Percentiles rank a stretch among this genome's conserved stretches.
Conservation (phyloP, 225 moss, liverwort and hornwort genomes). For the Ulota crispa region DNA sequence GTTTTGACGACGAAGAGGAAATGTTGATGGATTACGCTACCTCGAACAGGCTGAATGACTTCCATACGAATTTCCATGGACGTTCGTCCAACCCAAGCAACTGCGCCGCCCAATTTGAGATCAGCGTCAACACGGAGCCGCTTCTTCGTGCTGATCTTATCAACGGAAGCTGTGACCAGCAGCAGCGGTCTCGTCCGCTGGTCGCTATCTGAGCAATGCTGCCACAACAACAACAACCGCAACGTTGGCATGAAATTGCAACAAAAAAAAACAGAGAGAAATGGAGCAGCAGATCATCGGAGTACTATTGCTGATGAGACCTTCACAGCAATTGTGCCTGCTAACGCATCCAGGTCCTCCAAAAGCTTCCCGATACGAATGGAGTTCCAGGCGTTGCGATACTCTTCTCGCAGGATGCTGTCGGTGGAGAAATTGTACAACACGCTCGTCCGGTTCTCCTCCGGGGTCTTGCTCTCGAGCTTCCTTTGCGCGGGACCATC, state of each 20-base stretch:
- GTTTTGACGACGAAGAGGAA: background rate
- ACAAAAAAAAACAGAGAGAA: background rate
- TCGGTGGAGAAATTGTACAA: conserved; percentile 66
- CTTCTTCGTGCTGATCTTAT: conserved; percentile 87
- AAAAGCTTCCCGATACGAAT: conserved; percentile 84
- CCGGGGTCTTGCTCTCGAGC: conserved; percentile 58
- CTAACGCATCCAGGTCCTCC: conserved; percentile 93
- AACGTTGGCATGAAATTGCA: conserved; percentile 7
- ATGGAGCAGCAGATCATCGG: background rate
- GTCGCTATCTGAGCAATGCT: conserved; percentile 94
- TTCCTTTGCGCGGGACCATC: conserved; percentile 70
- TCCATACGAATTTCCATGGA: conserved; percentile 99
- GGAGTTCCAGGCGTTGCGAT: conserved; percentile 82
- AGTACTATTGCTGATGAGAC: conserved; percentile 2
- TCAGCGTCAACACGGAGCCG: conserved; percentile 62
- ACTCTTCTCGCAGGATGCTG: conserved; percentile 70
- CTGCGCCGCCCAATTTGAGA: conserved; percentile 72
- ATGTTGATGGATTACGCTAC: conserved; percentile 14
- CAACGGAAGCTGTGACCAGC: conserved; percentile 94
- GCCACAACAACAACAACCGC: conserved; percentile 33
- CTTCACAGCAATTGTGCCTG: conserved; percentile 77
- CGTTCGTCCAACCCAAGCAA: conserved; percentile 89
- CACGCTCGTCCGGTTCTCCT: conserved; percentile 83
- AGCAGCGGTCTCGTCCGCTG: conserved; percentile 77
- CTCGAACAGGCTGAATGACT: conserved; percentile 72